Percentiles rank a stretch among this genome's conserved stretches.
phyloP scores from a whole-genome alignment of 2,329 filamentous ascomycete genomes.

The Fonsecaea pugnacius region DNA sequence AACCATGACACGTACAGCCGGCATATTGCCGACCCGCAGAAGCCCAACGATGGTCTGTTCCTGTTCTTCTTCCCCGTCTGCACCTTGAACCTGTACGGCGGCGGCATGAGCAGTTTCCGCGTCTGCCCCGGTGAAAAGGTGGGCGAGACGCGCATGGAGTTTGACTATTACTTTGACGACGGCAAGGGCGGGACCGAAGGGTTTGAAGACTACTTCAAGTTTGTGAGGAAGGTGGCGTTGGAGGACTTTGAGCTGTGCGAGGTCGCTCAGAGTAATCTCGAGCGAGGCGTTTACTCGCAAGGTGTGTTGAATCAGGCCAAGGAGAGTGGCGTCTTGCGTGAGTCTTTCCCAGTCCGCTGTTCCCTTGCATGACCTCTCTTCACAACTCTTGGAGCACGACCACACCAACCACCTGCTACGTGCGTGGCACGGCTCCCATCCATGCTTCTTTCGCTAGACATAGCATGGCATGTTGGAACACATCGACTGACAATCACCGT shows the following conservation, averaged over 20 bases:
- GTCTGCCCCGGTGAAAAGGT: constrained; percentile 59
- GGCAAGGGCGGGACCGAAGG: constrained; percentile 49
- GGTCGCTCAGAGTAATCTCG: constrained; percentile 59
- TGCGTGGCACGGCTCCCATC: no score
- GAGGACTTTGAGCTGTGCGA: constrained; percentile 64
- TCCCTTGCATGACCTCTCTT: not conserved
- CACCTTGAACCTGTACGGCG: constrained; percentile 62
- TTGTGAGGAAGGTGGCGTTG: constrained; percentile 60
- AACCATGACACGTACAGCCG: constrained; percentile 62
- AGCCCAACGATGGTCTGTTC: constrained; percentile 60
- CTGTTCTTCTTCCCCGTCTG: constrained; percentile 64
- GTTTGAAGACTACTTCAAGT: constrained; percentile 62
- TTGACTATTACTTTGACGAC: constrained; percentile 61
- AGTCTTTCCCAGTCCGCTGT: constrained; percentile 34
- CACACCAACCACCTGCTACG: no score
- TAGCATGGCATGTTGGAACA: not conserved
- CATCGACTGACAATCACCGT: not conserved
- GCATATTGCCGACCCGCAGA: constrained; percentile 60
- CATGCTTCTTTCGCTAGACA: not conserved
- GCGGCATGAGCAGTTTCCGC: constrained; percentile 62
- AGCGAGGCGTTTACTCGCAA: constrained; percentile 59
- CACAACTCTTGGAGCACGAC: not conserved
- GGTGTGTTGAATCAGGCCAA: constrained; percentile 61
- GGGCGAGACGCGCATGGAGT: constrained; percentile 60
- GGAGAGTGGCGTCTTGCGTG: constrained; percentile 60